Base-by-base conservation (phyloP, 768 basidiomycete genomes). In the Boletus rubroflammeus region DNA sequence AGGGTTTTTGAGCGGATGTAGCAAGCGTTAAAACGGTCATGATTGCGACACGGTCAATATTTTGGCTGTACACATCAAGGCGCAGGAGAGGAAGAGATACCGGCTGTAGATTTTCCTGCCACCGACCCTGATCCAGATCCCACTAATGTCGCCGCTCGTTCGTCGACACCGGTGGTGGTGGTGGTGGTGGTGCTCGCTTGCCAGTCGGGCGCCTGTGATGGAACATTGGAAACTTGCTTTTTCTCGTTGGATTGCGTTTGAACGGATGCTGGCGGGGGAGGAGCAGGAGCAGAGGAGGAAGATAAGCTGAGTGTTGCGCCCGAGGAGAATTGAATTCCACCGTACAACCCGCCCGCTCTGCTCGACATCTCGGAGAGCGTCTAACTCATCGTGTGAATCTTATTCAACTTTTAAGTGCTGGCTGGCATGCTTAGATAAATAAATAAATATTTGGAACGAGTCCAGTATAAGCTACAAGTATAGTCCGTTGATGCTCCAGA, bases 311-410 rank as follows among this genome's bases (percentile, higher is more conserved):
- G 81, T 26, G 82, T 77, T 54, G 85, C 79, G 39, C 80, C 77
- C 51, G 85, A 83, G 25, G 88, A 88, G 73, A 93, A 92, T 52
- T 90, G 87, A 60, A 92, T 88, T 65, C 90, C 90, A 43, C 90
- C 90, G 62, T 92, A 93, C 51, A 93, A 79, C 47, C 90, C 90
- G 47, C 90, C 90, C 51, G 88, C 88, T 78, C 83, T 80, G 74
- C 84, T 81, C 46, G 85, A 86, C 83, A 88, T 88, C 64, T 67
- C 78, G 71, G 72, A 57, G 34, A 47, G 54, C 26, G 60, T 67
- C 46, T 40, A 55, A 53, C 51, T 7, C 4, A 21, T 36, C 57
- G 63, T 67, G 64, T 1, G 65, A 67, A 58, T 39, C 32, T 42
- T 4, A n/a, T 3, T 23, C n/a, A 14, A 5, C n/a, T 46, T 51